Conservation (phyloP, 768 basidiomycete genomes). For the Amylocystis lapponica region DNA sequence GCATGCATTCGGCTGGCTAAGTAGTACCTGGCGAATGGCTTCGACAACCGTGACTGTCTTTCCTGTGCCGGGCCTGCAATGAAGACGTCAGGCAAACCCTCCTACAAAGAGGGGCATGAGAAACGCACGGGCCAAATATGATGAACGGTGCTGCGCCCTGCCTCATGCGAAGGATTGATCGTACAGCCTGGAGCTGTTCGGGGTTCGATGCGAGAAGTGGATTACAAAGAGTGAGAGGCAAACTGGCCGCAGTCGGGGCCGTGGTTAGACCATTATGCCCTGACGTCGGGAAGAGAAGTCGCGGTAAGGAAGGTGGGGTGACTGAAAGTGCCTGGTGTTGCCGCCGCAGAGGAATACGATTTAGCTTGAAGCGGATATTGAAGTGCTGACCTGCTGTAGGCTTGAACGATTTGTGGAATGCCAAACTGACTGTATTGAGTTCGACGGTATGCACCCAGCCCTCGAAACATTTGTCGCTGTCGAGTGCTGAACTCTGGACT, state of each 20-base stretch:
- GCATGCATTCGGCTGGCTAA: slow-evolving; percentile 31
- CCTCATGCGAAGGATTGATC: slow-evolving; percentile 39
- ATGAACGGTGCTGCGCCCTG: slow-evolving; percentile 50
- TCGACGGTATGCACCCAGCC: slow-evolving; percentile 45
- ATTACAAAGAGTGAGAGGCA: slow-evolving; percentile 23
- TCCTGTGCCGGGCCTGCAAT: slow-evolving; percentile 43
- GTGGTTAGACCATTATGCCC: slow-evolving; percentile 4
- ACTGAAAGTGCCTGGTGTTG: slow-evolving; percentile 50
- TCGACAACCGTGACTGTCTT: slow-evolving; percentile 66
- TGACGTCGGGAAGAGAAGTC: slow-evolving; percentile 42
- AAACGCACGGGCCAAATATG: slow-evolving; percentile 58
- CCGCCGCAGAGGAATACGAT: slow-evolving; percentile 45
- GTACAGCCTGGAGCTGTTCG: slow-evolving; percentile 46
- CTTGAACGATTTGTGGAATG: slow-evolving; percentile 40
- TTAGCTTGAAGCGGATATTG: slow-evolving; percentile 52
- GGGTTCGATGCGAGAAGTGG: slow-evolving; percentile 33
- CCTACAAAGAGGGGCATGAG: background rate
- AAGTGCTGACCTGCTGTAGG: slow-evolving; percentile 32
- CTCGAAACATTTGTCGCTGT: slow-evolving; percentile 26
- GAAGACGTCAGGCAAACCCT: background rate
- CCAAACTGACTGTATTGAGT: slow-evolving; percentile 37
- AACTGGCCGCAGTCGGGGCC: background rate
- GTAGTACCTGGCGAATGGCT: slow-evolving; percentile 51
- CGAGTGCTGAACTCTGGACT: slow-evolving; percentile 15
- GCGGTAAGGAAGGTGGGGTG: slow-evolving; percentile 27